These are phyloP conservation scores for Arthrinium puccinioides DNA, from an alignment of 2,329 filamentous ascomycete genomes.

Conservation along the genomic window DNA sequence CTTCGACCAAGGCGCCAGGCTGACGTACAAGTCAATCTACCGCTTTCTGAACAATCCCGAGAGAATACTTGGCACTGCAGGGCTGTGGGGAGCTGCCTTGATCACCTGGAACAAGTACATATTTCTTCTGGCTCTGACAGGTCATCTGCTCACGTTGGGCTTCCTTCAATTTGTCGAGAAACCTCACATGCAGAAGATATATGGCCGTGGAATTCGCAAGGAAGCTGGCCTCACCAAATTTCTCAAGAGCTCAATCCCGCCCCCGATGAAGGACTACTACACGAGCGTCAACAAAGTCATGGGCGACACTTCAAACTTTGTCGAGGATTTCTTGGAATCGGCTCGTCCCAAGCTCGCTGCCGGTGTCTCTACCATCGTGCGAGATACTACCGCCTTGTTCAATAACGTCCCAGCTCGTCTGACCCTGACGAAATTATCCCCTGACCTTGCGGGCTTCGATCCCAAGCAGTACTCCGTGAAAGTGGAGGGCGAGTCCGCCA, in stretches of 20 bases:
- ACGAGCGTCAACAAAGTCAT: constrained; percentile 82
- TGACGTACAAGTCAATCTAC: constrained; percentile 96
- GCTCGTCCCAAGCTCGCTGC: constrained; percentile 80
- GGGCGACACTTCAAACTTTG: constrained; percentile 70
- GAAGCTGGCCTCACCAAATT: constrained; percentile 91
- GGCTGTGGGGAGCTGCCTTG: constrained; percentile 89
- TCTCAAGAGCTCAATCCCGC: constrained; percentile 77
- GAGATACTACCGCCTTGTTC: constrained; percentile 81
- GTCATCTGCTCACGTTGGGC: constrained; percentile 75
- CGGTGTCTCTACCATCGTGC: constrained; percentile 78
- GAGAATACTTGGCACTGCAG: constrained; percentile 84
- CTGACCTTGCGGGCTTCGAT: constrained; percentile 73
- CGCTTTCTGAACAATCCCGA: constrained; percentile 98
- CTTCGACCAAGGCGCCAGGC: constrained; percentile 79
- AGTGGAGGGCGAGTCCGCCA: constrained; percentile 59
- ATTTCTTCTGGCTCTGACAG: constrained; percentile 77
- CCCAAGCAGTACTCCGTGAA: constrained; percentile 72
- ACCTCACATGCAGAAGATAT: constrained; percentile 97
- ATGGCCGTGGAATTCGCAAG: constrained; percentile 73
- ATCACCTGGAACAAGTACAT: constrained; percentile 87
- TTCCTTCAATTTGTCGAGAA: constrained; percentile 94
- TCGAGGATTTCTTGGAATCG: constrained; percentile 83
- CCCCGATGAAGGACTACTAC: constrained; percentile 75
- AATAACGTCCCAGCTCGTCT: constrained; percentile 83
- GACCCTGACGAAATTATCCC: constrained; percentile 70